Conservation (phyloP, 345 rosid genomes). For the Corchorus capsularis region DNA sequence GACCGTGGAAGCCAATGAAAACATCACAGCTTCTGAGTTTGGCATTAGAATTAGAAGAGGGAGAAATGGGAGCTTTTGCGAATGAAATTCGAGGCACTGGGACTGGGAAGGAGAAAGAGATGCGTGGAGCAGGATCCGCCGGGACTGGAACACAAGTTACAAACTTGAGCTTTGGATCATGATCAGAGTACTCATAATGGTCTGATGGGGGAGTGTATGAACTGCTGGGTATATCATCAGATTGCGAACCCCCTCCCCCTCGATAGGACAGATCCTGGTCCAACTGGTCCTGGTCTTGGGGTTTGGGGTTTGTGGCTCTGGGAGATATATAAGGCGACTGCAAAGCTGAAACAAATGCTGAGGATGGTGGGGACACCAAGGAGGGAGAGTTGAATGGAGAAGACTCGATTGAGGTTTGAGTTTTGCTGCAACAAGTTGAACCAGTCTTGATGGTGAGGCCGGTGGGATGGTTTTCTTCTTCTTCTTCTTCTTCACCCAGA, state of each 20-base stretch:
- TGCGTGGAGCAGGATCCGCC: conserved; percentile 67
- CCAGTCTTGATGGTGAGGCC: conserved; percentile 55
- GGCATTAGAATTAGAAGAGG: conserved; percentile 68
- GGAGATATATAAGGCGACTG: conserved; percentile 97
- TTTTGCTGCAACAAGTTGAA: conserved; percentile 19
- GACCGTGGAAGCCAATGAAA: conserved; percentile 84
- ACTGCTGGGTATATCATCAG: conserved; percentile 88
- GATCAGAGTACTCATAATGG: conserved; percentile 79
- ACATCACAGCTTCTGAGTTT: conserved; percentile 93
- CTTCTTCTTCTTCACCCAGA: conserved; percentile 33
- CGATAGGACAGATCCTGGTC: conserved; percentile 30
- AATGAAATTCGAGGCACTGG: conserved; percentile 87
- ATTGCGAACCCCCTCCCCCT: conserved; percentile 41
- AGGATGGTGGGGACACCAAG: conserved; percentile 85
- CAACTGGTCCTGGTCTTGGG: conserved; percentile 16
- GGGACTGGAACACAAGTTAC: conserved; percentile 59
- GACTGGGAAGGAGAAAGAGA: conserved; percentile 87
- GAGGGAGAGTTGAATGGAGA: conserved; percentile 77
- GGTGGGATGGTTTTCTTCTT: too few relatives aligned
- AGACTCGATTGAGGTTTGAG: conserved; percentile 38
- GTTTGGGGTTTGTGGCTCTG: conserved; percentile 53
- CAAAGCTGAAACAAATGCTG: conserved; percentile 90
- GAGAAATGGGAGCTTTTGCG: conserved; percentile 69
- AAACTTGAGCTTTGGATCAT: conserved; percentile 61
- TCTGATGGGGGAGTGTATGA: conserved; percentile 90